A percentile compares a stretch with the other conserved stretches of the same genome.
Conservation (phyloP, 2,329 filamentous ascomycete species). For the Penicillium janthinellum region DNA sequence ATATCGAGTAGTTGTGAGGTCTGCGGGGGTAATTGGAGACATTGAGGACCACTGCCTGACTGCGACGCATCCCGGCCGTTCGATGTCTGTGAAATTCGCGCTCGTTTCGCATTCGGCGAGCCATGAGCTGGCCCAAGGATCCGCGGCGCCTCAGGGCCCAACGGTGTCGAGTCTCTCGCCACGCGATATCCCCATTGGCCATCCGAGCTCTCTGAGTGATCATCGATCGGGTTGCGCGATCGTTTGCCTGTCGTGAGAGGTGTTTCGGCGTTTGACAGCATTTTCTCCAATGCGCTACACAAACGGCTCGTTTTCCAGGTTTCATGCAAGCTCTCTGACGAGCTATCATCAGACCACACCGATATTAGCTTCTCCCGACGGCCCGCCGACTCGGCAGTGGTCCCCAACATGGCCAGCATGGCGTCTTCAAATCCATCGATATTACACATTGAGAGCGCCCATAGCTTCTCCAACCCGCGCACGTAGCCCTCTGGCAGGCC, state of each 20-base stretch:
- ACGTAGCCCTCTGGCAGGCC: constrained; percentile 52
- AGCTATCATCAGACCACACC: constrained; percentile 43
- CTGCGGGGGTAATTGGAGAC: constrained; percentile 50
- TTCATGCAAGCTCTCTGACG: constrained; percentile 47
- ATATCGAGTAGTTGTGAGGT: constrained; percentile 57
- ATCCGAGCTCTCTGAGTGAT: constrained; percentile 15
- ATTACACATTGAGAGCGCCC: constrained; percentile 48
- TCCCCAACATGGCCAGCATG: constrained; percentile 43
- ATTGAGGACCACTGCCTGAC: constrained; percentile 8
- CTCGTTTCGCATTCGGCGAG: constrained; percentile 32
- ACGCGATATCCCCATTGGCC: constrained; percentile 38
- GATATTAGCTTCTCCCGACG: constrained; percentile 39
- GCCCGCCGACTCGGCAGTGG: constrained; percentile 34
- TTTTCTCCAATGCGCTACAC: constrained; percentile 43
- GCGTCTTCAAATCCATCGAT: constrained; percentile 48
- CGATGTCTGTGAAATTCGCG: constrained; percentile 27
- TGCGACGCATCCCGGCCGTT: constrained; percentile 13
- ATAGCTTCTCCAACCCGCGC: constrained; percentile 49
- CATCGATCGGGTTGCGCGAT: constrained; percentile 34
- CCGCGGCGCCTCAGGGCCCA: constrained; percentile 34
- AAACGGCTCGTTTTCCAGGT: constrained; percentile 48
- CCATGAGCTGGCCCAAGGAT: constrained; percentile 29
- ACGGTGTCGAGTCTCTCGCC: constrained; percentile 29
- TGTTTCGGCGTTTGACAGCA: constrained; percentile 40
- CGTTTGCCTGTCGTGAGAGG: constrained; percentile 35